These are phyloP conservation scores for Tetrapyrgos nigripes DNA, from an alignment of 1,284 basidiomycete genomes.

Conservation along the genomic window DNA sequence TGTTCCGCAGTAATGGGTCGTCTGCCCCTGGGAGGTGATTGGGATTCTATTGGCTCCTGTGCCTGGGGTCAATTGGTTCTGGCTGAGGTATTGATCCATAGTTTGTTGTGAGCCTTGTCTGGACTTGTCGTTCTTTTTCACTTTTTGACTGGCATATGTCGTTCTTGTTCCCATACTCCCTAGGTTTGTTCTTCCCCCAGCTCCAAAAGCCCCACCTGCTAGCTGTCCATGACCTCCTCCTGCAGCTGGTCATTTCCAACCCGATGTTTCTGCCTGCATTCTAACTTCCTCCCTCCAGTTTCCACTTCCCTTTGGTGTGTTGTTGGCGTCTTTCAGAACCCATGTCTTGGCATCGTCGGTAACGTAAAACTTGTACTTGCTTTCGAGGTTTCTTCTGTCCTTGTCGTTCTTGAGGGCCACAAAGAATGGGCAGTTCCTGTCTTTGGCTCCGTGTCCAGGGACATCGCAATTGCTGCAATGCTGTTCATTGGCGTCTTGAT, in stretches of 20 bases:
- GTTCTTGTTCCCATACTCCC: neutral
- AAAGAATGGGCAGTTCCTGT: constrained; percentile 16
- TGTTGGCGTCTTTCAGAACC: neutral
- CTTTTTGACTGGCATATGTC: neutral
- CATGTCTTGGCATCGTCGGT: constrained; percentile 11
- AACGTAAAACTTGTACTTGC: constrained; percentile 19
- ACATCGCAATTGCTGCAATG: constrained; percentile 14
- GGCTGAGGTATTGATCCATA: neutral
- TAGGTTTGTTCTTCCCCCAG: too few species aligned
- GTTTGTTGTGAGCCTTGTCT: neutral
- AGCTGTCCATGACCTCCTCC: neutral
- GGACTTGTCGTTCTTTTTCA: neutral
- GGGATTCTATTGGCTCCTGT: neutral
- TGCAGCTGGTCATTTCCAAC: neutral
- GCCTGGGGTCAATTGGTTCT: neutral
- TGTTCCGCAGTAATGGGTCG: too few species aligned
- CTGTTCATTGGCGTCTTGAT: neutral
- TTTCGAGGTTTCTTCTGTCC: constrained; percentile 8
- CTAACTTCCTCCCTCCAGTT: neutral
- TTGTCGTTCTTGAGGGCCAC: neutral
- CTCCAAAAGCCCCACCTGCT: too few species aligned
- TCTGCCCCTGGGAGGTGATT: neutral
- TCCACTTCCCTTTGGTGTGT: neutral
- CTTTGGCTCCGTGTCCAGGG: constrained; percentile 17
- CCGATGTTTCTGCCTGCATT: neutral